These are phyloP conservation scores for Boletus smithii DNA, from an alignment of 1,284 basidiomycete species.

Conservation along the genomic window DNA sequence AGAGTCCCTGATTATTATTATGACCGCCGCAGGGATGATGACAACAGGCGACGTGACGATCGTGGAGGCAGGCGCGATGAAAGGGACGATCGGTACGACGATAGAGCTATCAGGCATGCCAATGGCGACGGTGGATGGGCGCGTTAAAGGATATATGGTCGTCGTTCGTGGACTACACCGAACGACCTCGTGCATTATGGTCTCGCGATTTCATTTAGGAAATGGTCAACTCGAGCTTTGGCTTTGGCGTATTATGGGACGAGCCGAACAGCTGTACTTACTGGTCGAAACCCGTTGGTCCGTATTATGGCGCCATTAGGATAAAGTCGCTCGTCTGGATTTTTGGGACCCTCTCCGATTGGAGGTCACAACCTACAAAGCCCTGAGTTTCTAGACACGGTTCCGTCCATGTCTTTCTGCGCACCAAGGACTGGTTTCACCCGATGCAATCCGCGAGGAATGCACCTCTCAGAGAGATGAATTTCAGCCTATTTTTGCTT, in stretches of 20 bases:
- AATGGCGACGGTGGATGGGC: constrained; percentile 73
- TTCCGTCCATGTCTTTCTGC: constrained; percentile 6
- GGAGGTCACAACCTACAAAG: constrained; percentile 12
- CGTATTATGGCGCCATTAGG: constrained; percentile 34
- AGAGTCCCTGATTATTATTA: constrained; percentile 72
- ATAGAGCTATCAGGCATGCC: constrained; percentile 63
- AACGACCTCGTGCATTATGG: constrained; percentile 45
- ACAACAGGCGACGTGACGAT: constrained; percentile 64
- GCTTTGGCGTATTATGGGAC: constrained; percentile 39
- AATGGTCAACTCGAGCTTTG: constrained; percentile 40
- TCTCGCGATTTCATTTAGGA: constrained; percentile 39
- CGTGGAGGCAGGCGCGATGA: constrained; percentile 63
- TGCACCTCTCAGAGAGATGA: constrained; percentile 2
- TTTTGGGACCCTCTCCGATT: constrained; percentile 21
- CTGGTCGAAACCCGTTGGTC: constrained; percentile 40
- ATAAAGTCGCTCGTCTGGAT: constrained; percentile 32
- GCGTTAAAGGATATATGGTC: constrained; percentile 48
- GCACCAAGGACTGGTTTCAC: constrained; percentile 13
- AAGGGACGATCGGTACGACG: constrained; percentile 72
- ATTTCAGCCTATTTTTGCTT: constrained; percentile 2
- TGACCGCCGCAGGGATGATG: constrained; percentile 76
- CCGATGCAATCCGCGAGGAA: constrained; percentile 9
- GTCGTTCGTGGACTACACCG: constrained; percentile 40
- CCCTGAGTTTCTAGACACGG: constrained; percentile 24
- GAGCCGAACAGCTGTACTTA: constrained; percentile 40